Evolutionary conservation across 176 grass and related monocot species (phyloP).

Genomic region (Areca catechu): DNA sequence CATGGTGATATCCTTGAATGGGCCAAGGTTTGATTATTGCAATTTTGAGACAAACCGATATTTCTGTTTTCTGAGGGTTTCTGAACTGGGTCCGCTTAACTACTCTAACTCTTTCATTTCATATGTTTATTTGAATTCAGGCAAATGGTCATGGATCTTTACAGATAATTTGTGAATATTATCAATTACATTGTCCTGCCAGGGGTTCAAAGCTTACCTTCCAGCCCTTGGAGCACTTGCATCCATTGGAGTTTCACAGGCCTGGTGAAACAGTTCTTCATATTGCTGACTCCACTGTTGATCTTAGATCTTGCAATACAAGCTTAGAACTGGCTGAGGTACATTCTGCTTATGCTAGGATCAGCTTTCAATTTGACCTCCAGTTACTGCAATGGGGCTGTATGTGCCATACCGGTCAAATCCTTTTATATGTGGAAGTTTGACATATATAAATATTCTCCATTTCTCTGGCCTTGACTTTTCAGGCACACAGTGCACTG

Average conservation of each 20-base stretch:
- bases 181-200: constrained; percentile 61
- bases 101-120: neutral
- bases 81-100: too few relatives aligned
- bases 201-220: constrained; percentile 87
- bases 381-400: neutral
- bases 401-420: too few relatives aligned
- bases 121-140: constrained; percentile 34
- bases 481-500: constrained; percentile 74
- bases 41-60: neutral
- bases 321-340: constrained; percentile 90
- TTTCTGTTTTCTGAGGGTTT: too few relatives aligned
- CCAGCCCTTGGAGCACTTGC: constrained; percentile 89
- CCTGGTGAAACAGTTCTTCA: constrained; percentile 89
- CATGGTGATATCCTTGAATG: constrained; percentile 71
- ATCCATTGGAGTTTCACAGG: constrained; percentile 83
- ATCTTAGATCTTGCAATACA: constrained; percentile 67
- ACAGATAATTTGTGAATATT: constrained; percentile 81
- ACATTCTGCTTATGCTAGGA: constrained; percentile 17
- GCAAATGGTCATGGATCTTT: constrained; percentile 80
- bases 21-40: constrained; percentile 62
- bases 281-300: constrained; percentile 86
- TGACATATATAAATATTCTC: too few relatives aligned
- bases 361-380: neutral
- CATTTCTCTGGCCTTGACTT: constrained; percentile 15
- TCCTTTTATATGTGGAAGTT: too few relatives aligned